phyloP scores from a whole-genome alignment of 257 asterid genomes.

The Forsythia viridissima region DNA sequence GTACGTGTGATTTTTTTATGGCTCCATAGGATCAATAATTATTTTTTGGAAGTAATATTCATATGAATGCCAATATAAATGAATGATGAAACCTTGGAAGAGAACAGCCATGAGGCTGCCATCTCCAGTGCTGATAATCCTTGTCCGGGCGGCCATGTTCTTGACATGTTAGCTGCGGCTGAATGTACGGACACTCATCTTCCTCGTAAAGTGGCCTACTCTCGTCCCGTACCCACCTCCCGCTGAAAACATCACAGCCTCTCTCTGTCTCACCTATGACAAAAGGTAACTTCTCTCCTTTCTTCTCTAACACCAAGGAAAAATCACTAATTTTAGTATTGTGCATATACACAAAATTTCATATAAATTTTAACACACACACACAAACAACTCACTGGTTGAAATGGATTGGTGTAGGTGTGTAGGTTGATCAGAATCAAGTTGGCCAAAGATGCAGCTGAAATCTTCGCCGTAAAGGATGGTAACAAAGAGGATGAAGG shows the following conservation, averaged over 20 bases:
- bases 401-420: neutral
- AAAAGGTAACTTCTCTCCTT: constrained; percentile 31
- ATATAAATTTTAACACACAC: neutral
- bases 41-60: too few relatives aligned
- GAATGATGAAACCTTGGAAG: constrained; percentile 49
- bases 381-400: neutral
- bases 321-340: neutral
- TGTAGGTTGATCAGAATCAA: constrained; percentile 23
- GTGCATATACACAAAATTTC: neutral
- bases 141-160: constrained; percentile 65
- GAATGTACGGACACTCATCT: constrained; percentile 65
- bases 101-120: constrained; percentile 78
- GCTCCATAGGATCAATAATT: too few relatives aligned
- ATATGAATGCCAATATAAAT: neutral
- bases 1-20: too few relatives aligned
- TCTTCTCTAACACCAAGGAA: constrained; percentile 29
- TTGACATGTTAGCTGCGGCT: constrained; percentile 52
- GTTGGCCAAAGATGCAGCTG: constrained; percentile 42
- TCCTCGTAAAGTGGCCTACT: constrained; percentile 63
- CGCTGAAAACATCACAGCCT: constrained; percentile 58
- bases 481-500: constrained; percentile 55
- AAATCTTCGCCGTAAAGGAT: constrained; percentile 55
- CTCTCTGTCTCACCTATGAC: constrained; percentile 29
- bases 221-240: constrained; percentile 64
- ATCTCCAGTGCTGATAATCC: constrained; percentile 66